phyloP scores from a whole-genome alignment of 2,329 filamentous ascomycete genomes.

The Cladophialophora carrionii region DNA sequence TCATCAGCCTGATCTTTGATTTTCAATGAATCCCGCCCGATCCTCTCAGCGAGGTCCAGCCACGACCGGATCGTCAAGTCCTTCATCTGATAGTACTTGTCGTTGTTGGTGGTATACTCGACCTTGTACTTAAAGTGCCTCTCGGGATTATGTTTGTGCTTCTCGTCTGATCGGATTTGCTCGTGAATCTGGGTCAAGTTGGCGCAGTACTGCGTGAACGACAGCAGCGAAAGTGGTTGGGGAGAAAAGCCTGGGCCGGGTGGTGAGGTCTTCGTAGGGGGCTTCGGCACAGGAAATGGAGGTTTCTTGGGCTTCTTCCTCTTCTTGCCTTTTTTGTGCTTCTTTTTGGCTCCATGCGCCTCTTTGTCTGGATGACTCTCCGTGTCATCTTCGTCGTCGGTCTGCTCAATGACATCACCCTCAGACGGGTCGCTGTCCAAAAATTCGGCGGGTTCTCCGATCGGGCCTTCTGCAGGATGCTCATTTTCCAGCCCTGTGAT shows the following conservation, averaged over 20 bases:
- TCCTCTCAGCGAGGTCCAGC: slow-evolving; percentile 73
- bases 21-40: slow-evolving; percentile 19
- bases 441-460: slow-evolving; percentile 25
- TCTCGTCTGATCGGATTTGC: slow-evolving; percentile 52
- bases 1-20: slow-evolving; percentile 8
- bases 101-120: slow-evolving; percentile 82
- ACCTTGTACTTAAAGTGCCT: slow-evolving; percentile 74
- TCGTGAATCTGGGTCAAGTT: slow-evolving; percentile 92
- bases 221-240: slow-evolving; percentile 75
- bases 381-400: slow-evolving; percentile 40
- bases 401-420: slow-evolving; percentile 16
- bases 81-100: slow-evolving; percentile 71
- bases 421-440: slow-evolving; percentile 7
- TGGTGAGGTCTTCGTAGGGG: slow-evolving; percentile 70
- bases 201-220: slow-evolving; percentile 89
- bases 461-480: slow-evolving; percentile 31
- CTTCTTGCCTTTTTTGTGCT: slow-evolving; percentile 52
- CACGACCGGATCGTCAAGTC: slow-evolving; percentile 86
- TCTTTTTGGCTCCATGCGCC: slow-evolving; percentile 52
- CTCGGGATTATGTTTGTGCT: slow-evolving; percentile 46
- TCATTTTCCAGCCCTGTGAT: slow-evolving; percentile 71
- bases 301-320: slow-evolving; percentile 60
- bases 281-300: slow-evolving; percentile 67
- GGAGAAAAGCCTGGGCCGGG: slow-evolving; percentile 90
- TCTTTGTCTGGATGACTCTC: slow-evolving; percentile 29